Evolutionary conservation across 2,329 filamentous ascomycete species (phyloP).

Genomic region (Xylaria sp.): DNA sequence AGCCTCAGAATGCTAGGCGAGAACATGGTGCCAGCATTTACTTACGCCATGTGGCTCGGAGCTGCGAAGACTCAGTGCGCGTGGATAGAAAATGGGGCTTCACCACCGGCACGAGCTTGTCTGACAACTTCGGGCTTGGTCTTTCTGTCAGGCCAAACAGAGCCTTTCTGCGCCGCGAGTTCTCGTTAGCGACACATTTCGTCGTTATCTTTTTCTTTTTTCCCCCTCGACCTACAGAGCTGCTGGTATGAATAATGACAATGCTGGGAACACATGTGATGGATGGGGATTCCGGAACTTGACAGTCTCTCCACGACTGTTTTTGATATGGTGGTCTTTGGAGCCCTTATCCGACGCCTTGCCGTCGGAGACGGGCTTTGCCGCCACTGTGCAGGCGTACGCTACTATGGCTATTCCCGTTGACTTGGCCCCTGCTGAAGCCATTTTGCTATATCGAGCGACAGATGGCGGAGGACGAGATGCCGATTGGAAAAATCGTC

Average conservation of each 20-base stretch:
- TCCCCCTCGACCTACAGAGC: constrained; percentile 40
- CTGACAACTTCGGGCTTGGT: constrained; percentile 73
- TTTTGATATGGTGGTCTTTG: constrained; percentile 61
- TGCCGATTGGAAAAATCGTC: constrained; percentile 12
- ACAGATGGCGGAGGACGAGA: constrained; percentile 26
- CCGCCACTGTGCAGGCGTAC: constrained; percentile 45
- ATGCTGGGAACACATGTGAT: constrained; percentile 51
- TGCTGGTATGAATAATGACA: constrained; percentile 24
- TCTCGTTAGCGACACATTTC: constrained; percentile 14
- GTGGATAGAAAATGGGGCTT: constrained; percentile 73
- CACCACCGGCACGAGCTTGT: constrained; percentile 68
- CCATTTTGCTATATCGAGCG: constrained; percentile 36
- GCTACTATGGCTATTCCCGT: constrained; percentile 41
- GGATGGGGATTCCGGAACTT: constrained; percentile 64
- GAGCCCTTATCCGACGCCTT: constrained; percentile 56
- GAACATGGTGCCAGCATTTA: background rate
- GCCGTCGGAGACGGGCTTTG: constrained; percentile 48
- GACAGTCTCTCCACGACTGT: constrained; percentile 53
- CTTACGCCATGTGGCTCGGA: constrained; percentile 83
- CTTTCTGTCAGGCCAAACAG: constrained; percentile 53
- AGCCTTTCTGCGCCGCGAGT: constrained; percentile 31
- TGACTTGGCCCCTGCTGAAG: constrained; percentile 39
- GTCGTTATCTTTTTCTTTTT: too few relatives aligned
- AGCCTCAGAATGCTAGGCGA: background rate
- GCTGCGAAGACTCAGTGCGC: constrained; percentile 64